phyloP scores from a whole-genome alignment of 1,139 yeast species.

The Magnusiomyces suaveolens region DNA sequence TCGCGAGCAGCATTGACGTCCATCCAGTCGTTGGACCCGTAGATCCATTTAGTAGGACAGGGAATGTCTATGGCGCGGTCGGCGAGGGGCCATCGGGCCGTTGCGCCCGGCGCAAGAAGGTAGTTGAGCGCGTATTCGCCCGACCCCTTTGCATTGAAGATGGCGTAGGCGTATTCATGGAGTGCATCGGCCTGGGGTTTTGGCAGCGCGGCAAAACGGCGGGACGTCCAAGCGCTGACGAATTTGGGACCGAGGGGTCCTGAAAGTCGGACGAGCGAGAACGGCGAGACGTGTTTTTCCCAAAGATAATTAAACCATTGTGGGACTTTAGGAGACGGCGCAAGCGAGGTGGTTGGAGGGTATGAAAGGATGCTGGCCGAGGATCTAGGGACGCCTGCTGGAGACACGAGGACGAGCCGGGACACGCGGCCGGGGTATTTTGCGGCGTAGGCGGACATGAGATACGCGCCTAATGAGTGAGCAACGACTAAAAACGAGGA shows the following conservation, averaged over 20 bases:
- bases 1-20: slow-evolving; percentile 60
- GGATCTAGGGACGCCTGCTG: slow-evolving; percentile 63
- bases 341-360: slow-evolving; percentile 5
- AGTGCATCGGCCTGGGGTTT: slow-evolving; percentile 20
- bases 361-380: slow-evolving; percentile 20
- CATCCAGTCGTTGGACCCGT: slow-evolving; percentile 88
- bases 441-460: slow-evolving; percentile 67
- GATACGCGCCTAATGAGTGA: slow-evolving; percentile 89
- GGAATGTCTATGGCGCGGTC: slow-evolving; percentile 45
- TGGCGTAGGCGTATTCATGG: slow-evolving; percentile 52
- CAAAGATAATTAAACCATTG: slow-evolving; percentile 20
- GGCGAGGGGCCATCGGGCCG: slow-evolving; percentile 63
- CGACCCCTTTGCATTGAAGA: slow-evolving; percentile 50
- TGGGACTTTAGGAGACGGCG: slow-evolving; percentile 3
- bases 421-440: slow-evolving; percentile 61
- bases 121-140: slow-evolving; percentile 60
- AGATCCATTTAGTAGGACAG: slow-evolving; percentile 48
- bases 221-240: slow-evolving; percentile 25
- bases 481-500: slow-evolving; percentile 64
- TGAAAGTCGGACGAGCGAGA: slow-evolving; percentile 21
- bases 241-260: slow-evolving; percentile 28
- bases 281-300: slow-evolving; percentile 27
- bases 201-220: slow-evolving; percentile 24
- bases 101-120: slow-evolving; percentile 60
- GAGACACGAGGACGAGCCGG: slow-evolving; percentile 66